phyloP scores from a whole-genome alignment of 106 monocot species.

The Narthecium ossifragum region DNA sequence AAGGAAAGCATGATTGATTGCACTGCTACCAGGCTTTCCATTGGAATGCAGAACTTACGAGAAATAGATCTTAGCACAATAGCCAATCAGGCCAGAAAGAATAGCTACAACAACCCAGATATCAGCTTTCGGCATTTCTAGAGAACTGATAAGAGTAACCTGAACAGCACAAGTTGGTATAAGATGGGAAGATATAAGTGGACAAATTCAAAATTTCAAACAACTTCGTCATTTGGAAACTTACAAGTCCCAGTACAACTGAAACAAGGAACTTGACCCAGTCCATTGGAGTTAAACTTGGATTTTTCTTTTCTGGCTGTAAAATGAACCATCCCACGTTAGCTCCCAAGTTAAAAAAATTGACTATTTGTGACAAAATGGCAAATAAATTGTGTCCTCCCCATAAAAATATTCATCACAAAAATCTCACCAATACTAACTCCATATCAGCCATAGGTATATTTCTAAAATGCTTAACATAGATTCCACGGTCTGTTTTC shows the following conservation, averaged over 20 bases:
- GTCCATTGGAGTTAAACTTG: constrained; percentile 95
- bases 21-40: too few relatives aligned
- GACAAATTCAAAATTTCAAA: neutral
- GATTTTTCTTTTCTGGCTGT: constrained; percentile 99
- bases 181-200: constrained; percentile 4
- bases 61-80: constrained; percentile 95
- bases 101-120: constrained; percentile 87
- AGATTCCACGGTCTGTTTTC: constrained; percentile 66
- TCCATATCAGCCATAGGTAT: constrained; percentile 99
- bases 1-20: too few relatives aligned
- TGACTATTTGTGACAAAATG: neutral
- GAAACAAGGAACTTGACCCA: constrained; percentile 88
- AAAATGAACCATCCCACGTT: constrained; percentile 11
- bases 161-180: constrained; percentile 15
- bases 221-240: constrained; percentile 2
- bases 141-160: constrained; percentile 75
- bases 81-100: constrained; percentile 82
- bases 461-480: constrained; percentile 84
- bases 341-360: neutral
- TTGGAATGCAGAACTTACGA: constrained; percentile 53
- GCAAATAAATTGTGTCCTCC: neutral
- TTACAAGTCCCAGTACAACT: constrained; percentile 76
- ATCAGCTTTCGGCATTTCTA: constrained; percentile 82
- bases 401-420: neutral
- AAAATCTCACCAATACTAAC: constrained; percentile 71